Conservation (phyloP, 2,329 filamentous ascomycete species). For the Aureobasidium vineae region DNA sequence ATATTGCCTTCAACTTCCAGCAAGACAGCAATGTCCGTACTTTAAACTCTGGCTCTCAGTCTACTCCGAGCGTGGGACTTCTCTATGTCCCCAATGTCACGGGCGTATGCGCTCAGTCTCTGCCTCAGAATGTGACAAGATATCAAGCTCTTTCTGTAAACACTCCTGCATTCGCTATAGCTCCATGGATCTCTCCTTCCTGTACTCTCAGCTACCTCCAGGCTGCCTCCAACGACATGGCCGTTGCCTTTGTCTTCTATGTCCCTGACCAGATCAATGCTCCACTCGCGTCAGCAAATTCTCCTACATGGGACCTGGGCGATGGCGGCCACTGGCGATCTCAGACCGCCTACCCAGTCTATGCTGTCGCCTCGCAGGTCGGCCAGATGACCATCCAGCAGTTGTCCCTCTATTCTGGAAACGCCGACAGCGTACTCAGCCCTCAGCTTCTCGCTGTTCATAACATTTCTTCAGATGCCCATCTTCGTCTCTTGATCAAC, state of each 20-base stretch:
- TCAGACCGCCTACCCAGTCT: constrained; percentile 73
- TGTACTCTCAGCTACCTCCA: constrained; percentile 74
- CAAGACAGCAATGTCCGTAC: constrained; percentile 64
- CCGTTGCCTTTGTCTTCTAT: constrained; percentile 60
- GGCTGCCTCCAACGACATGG: constrained; percentile 58
- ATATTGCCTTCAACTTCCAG: constrained; percentile 5
- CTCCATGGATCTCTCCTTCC: constrained; percentile 74
- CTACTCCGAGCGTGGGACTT: constrained; percentile 66
- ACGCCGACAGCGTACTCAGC: constrained; percentile 55
- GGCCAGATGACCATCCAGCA: constrained; percentile 69
- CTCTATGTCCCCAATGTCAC: constrained; percentile 77
- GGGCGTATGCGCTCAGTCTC: constrained; percentile 62
- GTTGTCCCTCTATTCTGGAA: constrained; percentile 74
- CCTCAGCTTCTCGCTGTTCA: constrained; percentile 38
- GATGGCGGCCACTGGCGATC: constrained; percentile 70
- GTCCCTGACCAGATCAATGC: constrained; percentile 48
- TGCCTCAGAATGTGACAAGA: constrained; percentile 74
- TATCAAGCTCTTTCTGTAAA: constrained; percentile 64
- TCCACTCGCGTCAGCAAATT: constrained; percentile 64
- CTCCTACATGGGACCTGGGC: constrained; percentile 66
- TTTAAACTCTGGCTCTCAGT: constrained; percentile 66
- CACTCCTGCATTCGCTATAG: constrained; percentile 75
- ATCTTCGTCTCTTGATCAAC: constrained; percentile 53
- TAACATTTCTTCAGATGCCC: constrained; percentile 40
- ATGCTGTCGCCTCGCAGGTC: constrained; percentile 68